Base-by-base conservation (phyloP, 129 eudicot species). In the Scalesia atractyloides region DNA sequence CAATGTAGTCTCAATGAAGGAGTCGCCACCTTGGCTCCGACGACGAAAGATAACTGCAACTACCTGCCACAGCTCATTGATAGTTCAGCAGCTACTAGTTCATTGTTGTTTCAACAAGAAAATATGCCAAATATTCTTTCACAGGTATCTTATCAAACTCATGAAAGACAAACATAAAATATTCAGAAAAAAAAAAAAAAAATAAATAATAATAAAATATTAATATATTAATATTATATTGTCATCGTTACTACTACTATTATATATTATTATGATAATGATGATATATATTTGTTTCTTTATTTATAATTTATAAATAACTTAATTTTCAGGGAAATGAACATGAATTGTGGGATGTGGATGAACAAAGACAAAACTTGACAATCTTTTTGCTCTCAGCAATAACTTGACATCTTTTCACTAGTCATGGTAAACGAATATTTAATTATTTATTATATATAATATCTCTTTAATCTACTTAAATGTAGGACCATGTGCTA, bases 331-430 rank as follows among this genome's bases (percentile, higher is more conserved):
- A 88, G 96, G 88, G 74, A 69, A 80, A 77, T 71, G 89, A 87
- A 79, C 90, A 89, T 59, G 68, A 82, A 8, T 84, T 81, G 60
- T 91, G 96, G 97, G 91, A 84, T 48, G 73, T 78, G 74, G 89
- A 88, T 79, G 93, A 82, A 51, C 92, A 88, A 70, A 78, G 91
- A 86, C 87, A 47, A 91, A 78, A 78, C 64, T 79, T 36, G 82
- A 79, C 58, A 84, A 76, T 83, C 81, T 83, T 66, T 79, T 86
- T 72, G 81, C 80, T 18, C 80, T 82, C 81, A 72, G n/a, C 86
- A 85, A 67, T 89, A 87, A 76, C 97, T 81, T 90, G 82, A 70
- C 74, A 64, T 84, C 88, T 51, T 84, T 91, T 51, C 88, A 88
- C 19, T 88, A 84, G 83, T 59, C 34, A 59, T 30, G 66, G 66